Base-by-base conservation (phyloP, 139 green algal species). In the Picochlorum sp. region DNA sequence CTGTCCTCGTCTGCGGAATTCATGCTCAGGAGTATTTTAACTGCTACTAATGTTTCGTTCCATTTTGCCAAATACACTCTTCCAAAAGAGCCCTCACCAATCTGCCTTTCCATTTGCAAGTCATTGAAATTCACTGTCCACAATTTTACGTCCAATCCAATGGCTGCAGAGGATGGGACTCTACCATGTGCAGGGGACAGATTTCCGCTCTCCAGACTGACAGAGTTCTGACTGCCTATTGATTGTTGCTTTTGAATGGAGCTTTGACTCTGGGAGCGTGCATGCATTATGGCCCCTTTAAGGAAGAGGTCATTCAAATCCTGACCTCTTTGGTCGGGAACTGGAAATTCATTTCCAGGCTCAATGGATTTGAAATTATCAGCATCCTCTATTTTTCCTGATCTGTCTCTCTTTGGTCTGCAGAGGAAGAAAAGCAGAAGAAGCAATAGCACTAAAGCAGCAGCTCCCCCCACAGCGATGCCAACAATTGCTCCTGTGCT, bases 71-170 rank as follows among this genome's bases (percentile, higher is more conserved):
- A 57, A 62, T 76, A 85, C 3, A 88, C 82, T 56, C 73, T 67
- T n/a, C 82, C 82, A 63, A 88, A 88, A 34, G 63, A 78, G 8
- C 82, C 82, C 56, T 84, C 71, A 1, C 82, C 82, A 50, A 88
- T 83, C 57, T 81, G 70, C 49, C 79, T 76, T 18, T 78, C 60
- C 15, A 88, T 66, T 18, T 79, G 60, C 44, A 79, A 63, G 8
- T 76, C 76, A 45, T 64, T 45, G 60, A 56, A 64, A 24, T 58
- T 49, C 18, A 78, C 49, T 61, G 55, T 30, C 65, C 30, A 34
- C 45, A 77, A n/a, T 30, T 72, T 62, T 26, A 71, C 66, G 13
- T 70, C 68, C 45, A 77, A 49, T 34, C 30, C 28, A 6, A 66
- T n/a, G 4, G n/a, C 18, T 24, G 45, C 23, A 30, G 62, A 60